These are phyloP conservation scores for Striga asiatica DNA, from an alignment of 257 asterid species.

Conservation along the genomic window DNA sequence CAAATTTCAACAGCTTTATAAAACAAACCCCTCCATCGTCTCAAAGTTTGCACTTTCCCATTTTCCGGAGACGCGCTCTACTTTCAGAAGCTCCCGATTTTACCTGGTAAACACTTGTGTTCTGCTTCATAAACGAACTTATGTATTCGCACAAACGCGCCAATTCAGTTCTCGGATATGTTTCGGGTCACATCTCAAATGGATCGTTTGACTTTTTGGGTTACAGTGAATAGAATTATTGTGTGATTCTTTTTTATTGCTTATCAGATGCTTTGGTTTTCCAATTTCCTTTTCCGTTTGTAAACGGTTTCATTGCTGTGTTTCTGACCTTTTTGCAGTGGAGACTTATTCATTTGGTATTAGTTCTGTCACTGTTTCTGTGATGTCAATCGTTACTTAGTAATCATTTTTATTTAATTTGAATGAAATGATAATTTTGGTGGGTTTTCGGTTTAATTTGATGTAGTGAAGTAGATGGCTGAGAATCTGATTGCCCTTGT, in stretches of 20 bases:
- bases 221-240: slow-evolving; percentile 15
- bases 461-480: slow-evolving; percentile 9
- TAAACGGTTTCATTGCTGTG: slow-evolving; percentile 11
- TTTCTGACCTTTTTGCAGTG: slow-evolving; percentile 3
- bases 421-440: neutral
- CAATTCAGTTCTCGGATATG: neutral
- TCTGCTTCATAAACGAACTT: slow-evolving; percentile 3
- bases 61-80: too few relatives aligned
- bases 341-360: neutral
- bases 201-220: slow-evolving; percentile 27
- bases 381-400: slow-evolving; percentile 7
- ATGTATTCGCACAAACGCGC: neutral
- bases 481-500: neutral
- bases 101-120: neutral
- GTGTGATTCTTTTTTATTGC: slow-evolving; percentile 19
- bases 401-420: neutral
- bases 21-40: too few relatives aligned
- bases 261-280: slow-evolving; percentile 12
- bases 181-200: neutral
- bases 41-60: too few relatives aligned
- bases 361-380: neutral
- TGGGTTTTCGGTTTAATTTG: neutral
- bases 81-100: too few relatives aligned
- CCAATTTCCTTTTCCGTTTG: neutral
- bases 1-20: too few relatives aligned